Evolutionary conservation across 1,139 yeast species (phyloP), one percentile per base, ranked within the genome.

Genomic region (Suhomyces kunorum): DNA sequence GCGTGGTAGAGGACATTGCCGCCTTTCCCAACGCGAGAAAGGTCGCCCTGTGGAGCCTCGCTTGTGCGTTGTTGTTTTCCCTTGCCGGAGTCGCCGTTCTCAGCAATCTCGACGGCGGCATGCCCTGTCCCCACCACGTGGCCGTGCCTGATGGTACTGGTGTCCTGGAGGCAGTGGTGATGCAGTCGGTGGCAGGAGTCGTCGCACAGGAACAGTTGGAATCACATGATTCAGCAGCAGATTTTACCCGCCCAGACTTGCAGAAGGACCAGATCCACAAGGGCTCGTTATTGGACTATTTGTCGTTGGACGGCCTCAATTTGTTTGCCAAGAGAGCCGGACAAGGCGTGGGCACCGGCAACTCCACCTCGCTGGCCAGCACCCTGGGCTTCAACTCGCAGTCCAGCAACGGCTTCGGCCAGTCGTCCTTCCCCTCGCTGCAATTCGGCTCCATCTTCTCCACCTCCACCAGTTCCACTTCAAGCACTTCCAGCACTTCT

Each of bases 251-350:
- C n/a, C n/a, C n/a, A n/a, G n/a, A n/a, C n/a, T n/a, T n/a, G n/a
- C n/a, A n/a, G n/a, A n/a, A 7, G 23, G 23, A 7, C 23, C 8
- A 20, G 9, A 13, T 14, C 15, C 28, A 25, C 6, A 29, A 29
- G 15, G 5, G 13, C 14, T 24, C 36, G n/a, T 25, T 25, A 29
- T n/a, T 33, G 20, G 30, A 33, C 25, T 14, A 18, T 4, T 33
- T 33, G 20, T 26, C 19, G 18, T 13, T 18, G 5, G 25, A 12
- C n/a, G 17, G 17, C 9, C 8, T 19, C 18, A 19, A 18, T 15
- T 16, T 32, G 23, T 32, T 32, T 9, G 14, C 29, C 34, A 32
- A 37, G 31, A 35, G 28, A 36, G 18, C 32, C 16, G 36, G n/a
- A 13, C 24, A 22, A n/a, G 17, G 16, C 11, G 17, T 11, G n/a